Percentiles rank a stretch among this genome's conserved stretches.
phyloP scores from a whole-genome alignment of 768 basidiomycete genomes.

The Peribolospora kevripleyi region DNA sequence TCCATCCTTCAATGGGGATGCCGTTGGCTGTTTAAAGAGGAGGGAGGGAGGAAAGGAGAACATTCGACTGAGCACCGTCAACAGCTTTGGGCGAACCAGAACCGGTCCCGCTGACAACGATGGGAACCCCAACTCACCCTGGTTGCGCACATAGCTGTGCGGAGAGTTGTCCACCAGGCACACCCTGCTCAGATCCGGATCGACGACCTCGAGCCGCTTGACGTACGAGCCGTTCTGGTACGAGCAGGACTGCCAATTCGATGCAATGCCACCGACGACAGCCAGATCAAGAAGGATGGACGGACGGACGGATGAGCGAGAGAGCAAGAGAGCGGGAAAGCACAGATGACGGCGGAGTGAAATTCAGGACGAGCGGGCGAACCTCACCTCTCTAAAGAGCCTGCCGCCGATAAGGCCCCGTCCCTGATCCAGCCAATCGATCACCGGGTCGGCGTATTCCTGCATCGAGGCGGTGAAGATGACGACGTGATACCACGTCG shows the following conservation, averaged over 20 bases:
- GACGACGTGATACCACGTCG: slow-evolving; percentile 92
- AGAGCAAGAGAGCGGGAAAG: not conserved
- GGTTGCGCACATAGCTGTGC: slow-evolving; percentile 68
- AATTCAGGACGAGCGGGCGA: not conserved
- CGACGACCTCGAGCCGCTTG: slow-evolving; percentile 71
- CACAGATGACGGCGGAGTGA: not conserved
- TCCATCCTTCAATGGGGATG: slow-evolving; percentile 98
- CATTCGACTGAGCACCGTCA: not conserved
- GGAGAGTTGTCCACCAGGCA: slow-evolving; percentile 94
- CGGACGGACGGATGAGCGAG: not conserved
- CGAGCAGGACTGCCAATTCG: slow-evolving; percentile 49
- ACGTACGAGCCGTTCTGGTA: slow-evolving; percentile 81
- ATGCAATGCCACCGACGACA: not conserved
- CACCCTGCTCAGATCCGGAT: slow-evolving; percentile 70
- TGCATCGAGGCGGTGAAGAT: slow-evolving; percentile 98
- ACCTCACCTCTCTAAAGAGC: slow-evolving; percentile 65
- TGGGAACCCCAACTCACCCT: slow-evolving; percentile 33
- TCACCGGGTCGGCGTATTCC: slow-evolving; percentile 97
- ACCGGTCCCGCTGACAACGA: not conserved
- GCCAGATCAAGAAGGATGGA: not conserved
- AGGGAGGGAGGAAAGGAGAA: not conserved
- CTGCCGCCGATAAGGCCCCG: slow-evolving; percentile 69
- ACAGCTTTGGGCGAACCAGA: not conserved
- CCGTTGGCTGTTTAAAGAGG: slow-evolving; percentile 48
- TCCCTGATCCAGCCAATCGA: slow-evolving; percentile 85